Conservation (phyloP, 768 basidiomycete genomes). For the Chlorophyllum brunneum region DNA sequence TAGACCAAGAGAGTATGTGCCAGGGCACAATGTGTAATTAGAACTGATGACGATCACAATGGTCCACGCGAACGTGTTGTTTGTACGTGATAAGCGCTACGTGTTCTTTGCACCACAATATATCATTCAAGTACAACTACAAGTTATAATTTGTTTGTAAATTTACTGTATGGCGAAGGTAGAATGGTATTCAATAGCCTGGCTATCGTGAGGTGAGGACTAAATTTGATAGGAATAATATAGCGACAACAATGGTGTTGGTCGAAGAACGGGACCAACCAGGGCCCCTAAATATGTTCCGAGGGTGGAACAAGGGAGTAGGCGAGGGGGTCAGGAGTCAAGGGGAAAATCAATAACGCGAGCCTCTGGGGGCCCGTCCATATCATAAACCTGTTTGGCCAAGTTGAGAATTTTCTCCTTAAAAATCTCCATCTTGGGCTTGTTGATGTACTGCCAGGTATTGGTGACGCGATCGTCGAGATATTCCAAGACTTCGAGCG, state of each 20-base stretch:
- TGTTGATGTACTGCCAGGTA: constrained; percentile 11
- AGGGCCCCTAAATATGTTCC: constrained; percentile 1
- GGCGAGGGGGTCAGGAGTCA: not conserved
- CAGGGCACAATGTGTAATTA: not conserved
- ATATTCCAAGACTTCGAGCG: constrained; percentile 10
- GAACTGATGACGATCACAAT: not conserved
- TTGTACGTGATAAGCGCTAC: constrained; percentile 2
- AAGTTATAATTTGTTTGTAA: constrained; percentile 3
- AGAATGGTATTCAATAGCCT: constrained; percentile 8
- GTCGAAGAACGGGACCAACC: not conserved
- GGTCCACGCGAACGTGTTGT: constrained; percentile 5
- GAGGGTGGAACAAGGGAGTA: not conserved
- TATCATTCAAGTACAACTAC: constrained; percentile 1
- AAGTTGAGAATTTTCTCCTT: constrained; percentile 7
- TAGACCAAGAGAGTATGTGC: not conserved
- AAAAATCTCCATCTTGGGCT: constrained; percentile 13
- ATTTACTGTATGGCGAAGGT: not conserved
- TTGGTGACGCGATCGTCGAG: constrained; percentile 11
- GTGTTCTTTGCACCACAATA: not conserved
- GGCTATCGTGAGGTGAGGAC: constrained; percentile 1
- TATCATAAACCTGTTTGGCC: constrained; percentile 5
- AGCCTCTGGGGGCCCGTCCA: constrained; percentile 3
- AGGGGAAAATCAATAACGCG: constrained; percentile 12
- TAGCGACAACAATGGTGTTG: not conserved
- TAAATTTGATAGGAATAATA: constrained; percentile 12